Conservation (phyloP, 1,284 basidiomycete genomes). For the Earliella scabrosa region DNA sequence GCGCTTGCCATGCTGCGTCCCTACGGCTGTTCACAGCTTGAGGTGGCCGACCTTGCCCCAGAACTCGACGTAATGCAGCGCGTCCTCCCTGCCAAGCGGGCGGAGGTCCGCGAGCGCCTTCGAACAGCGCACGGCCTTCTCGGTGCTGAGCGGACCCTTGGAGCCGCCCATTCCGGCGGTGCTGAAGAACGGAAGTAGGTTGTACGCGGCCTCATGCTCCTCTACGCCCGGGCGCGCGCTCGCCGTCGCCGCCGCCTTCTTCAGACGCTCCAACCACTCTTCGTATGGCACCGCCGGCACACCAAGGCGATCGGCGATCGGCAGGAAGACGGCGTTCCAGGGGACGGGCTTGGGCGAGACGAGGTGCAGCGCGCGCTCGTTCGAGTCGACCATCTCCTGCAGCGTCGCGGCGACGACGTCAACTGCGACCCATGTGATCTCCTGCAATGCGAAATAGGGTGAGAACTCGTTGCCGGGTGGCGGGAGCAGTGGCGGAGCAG, state of each 20-base stretch:
- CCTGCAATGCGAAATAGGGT: slow-evolving; percentile 2
- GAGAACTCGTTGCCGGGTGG: background rate
- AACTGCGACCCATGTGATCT: slow-evolving; percentile 26
- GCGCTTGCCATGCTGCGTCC: no score
- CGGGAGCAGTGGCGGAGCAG: background rate
- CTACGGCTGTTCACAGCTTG: background rate
- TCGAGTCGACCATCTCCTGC: slow-evolving; percentile 24
- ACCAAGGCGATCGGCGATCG: slow-evolving; percentile 22
- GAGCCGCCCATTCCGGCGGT: slow-evolving; percentile 22
- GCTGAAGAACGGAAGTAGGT: slow-evolving; percentile 23
- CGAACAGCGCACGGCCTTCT: slow-evolving; percentile 11
- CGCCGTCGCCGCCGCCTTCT: slow-evolving; percentile 12
- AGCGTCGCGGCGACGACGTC: slow-evolving; percentile 27
- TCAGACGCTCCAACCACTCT: slow-evolving; percentile 29
- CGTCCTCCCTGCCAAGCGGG: slow-evolving; percentile 16
- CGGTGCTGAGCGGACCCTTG: slow-evolving; percentile 18
- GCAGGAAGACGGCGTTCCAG: slow-evolving; percentile 28
- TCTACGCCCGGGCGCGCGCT: slow-evolving; percentile 6
- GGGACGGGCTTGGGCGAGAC: slow-evolving; percentile 30
- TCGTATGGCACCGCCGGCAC: slow-evolving; percentile 28
- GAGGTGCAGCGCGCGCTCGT: slow-evolving; percentile 16
- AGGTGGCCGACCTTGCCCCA: slow-evolving; percentile 15
- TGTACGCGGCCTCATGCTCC: slow-evolving; percentile 22
- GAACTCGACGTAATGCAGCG: slow-evolving; percentile 15
- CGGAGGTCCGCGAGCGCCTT: slow-evolving; percentile 5